Evolutionary conservation across 73 alveolate species (phyloP), one percentile per base, ranked within the genome.

Genomic region (Paramecium sexaurelia): DNA sequence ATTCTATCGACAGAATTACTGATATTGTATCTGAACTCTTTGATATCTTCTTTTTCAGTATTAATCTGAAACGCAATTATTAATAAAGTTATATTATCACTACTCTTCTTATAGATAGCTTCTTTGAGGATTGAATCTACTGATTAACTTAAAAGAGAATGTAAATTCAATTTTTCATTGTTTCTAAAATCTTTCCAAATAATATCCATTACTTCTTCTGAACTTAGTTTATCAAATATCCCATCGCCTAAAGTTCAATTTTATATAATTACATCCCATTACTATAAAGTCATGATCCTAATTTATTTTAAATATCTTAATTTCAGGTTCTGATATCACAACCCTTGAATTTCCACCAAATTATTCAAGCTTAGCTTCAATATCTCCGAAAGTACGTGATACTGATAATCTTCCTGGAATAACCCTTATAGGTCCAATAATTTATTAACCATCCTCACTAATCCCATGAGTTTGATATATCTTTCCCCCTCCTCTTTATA

Each of bases 261-360:
- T 26, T 8, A 15, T 78, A 78, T 78, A 7, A 41, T 41, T 78
- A 91, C 95, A 35, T 36, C 93, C 98, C 73, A 95, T 40, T 7
- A 68, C 85, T 3, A 95, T 85, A 83, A 96, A 96, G 75, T 96
- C 97, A 75, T 92, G 95, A 4, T 94, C 96, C 35, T 75, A 84
- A 47, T 69, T 89, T 66, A 98, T 75, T 92, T 97, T 97, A 85
- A 95, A 96, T 33, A 94, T 22, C 71, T 91, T 95, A 5, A 98
- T 94, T 66, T 98, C 99, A 55, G 99, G 99, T 11, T 93, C 95
- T 55, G 99, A 88, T 15, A 97, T 95, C 0, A 98, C 94, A 8
- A 98, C 99, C 55, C 96, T 96, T 10, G 99, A 97, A 78, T 96
- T 98, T 36, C 99, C 99, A 26, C 99, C 99, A 92, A 55, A 95